phyloP scores from a whole-genome alignment of 345 rosid species.

The Combretum micranthum region DNA sequence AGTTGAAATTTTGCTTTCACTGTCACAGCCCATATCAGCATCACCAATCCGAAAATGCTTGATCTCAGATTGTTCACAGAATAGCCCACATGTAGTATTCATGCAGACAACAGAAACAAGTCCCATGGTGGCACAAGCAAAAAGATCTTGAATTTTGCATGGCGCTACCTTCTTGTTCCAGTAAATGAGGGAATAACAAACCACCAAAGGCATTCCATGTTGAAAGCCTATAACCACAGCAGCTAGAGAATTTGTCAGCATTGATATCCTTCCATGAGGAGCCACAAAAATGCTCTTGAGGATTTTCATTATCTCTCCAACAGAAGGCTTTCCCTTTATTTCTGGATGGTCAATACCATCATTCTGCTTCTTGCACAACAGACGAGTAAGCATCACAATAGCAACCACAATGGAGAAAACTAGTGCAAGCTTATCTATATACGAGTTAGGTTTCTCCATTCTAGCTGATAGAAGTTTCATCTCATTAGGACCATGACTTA shows the following conservation, averaged over 20 bases:
- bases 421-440: too few relatives aligned
- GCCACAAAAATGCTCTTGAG: slow-evolving; percentile 10
- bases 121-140: slow-evolving; percentile 23
- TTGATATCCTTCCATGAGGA: slow-evolving; percentile 13
- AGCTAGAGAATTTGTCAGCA: slow-evolving; percentile 11
- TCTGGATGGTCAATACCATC: slow-evolving; percentile 10
- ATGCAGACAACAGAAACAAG: slow-evolving; percentile 17
- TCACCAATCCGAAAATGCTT: too few relatives aligned
- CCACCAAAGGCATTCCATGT: too few relatives aligned
- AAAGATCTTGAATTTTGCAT: slow-evolving; percentile 11
- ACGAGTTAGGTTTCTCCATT: too few relatives aligned
- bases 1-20: not conserved
- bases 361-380: not conserved
- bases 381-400: too few relatives aligned
- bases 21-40: too few relatives aligned
- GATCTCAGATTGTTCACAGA: too few relatives aligned
- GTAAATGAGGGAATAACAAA: too few relatives aligned
- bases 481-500: not conserved
- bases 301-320: slow-evolving; percentile 2
- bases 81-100: slow-evolving; percentile 3
- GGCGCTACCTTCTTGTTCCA: not conserved
- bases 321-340: slow-evolving; percentile 11
- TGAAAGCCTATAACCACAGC: slow-evolving; percentile 2
- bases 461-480: too few relatives aligned
- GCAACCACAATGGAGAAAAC: too few relatives aligned